Evolutionary conservation across 2,329 filamentous ascomycete species (phyloP).

Genomic region (Phyllachora maydis): DNA sequence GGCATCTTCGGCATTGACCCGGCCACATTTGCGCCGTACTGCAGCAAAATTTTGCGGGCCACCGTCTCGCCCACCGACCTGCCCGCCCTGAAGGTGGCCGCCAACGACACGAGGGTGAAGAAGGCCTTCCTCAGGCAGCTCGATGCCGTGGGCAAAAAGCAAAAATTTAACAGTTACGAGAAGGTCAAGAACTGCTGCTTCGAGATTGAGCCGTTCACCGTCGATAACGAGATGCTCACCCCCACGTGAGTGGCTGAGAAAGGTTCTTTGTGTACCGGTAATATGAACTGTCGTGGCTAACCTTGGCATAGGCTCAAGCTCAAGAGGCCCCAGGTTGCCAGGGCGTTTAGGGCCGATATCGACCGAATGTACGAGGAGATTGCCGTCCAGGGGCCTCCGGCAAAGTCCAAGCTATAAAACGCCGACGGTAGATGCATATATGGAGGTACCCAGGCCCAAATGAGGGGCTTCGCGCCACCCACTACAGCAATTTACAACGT

Average conservation of each 20-base stretch:
- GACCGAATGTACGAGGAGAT: slow-evolving; percentile 36
- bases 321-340: slow-evolving; percentile 34
- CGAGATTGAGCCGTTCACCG: slow-evolving; percentile 72
- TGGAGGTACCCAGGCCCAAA: too few species aligned
- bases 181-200: slow-evolving; percentile 54
- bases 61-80: slow-evolving; percentile 42
- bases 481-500: too few species aligned
- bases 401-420: slow-evolving; percentile 23
- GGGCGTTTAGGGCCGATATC: slow-evolving; percentile 29
- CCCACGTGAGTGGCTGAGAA: slow-evolving; percentile 83
- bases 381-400: slow-evolving; percentile 14
- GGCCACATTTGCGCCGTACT: slow-evolving; percentile 61
- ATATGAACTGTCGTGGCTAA: too few species aligned
- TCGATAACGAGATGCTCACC: slow-evolving; percentile 80
- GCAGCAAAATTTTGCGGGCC: slow-evolving; percentile 53
- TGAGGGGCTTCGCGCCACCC: too few species aligned
- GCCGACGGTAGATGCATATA: too few species aligned
- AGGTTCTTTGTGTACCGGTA: too few species aligned
- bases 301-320: slow-evolving; percentile 32
- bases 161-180: slow-evolving; percentile 88
- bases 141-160: slow-evolving; percentile 55
- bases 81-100: slow-evolving; percentile 44
- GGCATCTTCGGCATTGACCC: slow-evolving; percentile 79
- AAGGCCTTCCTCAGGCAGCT: slow-evolving; percentile 61
- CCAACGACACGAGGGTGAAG: slow-evolving; percentile 48